Evolutionary conservation across 140 eudicot species (phyloP).

Genomic region (Cichorium intybus): DNA sequence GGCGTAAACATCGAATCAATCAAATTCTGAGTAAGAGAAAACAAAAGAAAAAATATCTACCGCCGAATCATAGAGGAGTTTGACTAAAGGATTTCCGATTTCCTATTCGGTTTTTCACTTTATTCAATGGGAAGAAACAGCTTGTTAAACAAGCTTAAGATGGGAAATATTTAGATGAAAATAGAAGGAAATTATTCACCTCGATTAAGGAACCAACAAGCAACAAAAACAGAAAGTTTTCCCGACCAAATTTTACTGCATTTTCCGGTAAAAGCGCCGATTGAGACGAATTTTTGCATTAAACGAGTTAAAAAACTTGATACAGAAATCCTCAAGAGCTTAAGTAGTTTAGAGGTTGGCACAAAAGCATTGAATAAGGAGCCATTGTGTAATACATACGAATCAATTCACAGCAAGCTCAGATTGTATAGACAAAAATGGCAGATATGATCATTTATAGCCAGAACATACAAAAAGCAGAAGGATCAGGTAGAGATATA

Average conservation of each 20-base stretch:
- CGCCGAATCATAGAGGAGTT: constrained; percentile 39
- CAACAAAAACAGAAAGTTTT: constrained; percentile 15
- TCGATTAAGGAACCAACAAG: constrained; percentile 18
- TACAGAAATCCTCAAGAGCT: constrained; percentile 18
- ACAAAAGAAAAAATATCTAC: constrained; percentile 19
- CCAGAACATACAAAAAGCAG: constrained; percentile 12
- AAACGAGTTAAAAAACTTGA: constrained; percentile 2
- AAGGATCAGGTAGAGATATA: background rate
- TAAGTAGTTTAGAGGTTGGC: constrained; percentile 16
- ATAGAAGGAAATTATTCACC: constrained; percentile 6
- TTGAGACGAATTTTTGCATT: background rate
- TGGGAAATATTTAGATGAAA: constrained; percentile 7
- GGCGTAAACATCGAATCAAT: constrained; percentile 43
- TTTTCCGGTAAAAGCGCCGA: constrained; percentile 21
- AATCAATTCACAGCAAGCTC: constrained; percentile 8
- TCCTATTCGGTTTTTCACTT: constrained; percentile 13
- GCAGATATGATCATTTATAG: constrained; percentile 15
- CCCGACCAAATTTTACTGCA: constrained; percentile 18
- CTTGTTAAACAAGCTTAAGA: constrained; percentile 13
- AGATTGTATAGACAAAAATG: constrained; percentile 24
- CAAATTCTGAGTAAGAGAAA: constrained; percentile 14
- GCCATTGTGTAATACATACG: constrained; percentile 1
- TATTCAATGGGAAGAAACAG: constrained; percentile 24
- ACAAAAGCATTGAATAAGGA: constrained; percentile 13
- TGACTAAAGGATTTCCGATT: constrained; percentile 23